Conservation (phyloP, 2,329 filamentous ascomycete genomes). For the Pseudogymnoascus verrucosus region DNA sequence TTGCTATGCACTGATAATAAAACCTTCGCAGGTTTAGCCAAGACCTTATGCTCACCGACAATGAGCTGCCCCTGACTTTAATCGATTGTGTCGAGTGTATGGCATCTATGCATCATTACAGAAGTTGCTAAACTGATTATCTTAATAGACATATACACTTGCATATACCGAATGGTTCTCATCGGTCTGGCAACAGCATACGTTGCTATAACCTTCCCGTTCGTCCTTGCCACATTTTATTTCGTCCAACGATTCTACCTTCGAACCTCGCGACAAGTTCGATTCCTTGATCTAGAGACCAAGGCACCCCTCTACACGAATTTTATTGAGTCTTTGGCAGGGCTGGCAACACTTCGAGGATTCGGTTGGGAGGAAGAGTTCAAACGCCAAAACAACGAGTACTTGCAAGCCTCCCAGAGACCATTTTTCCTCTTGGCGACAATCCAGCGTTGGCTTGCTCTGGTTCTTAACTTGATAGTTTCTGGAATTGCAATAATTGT, state of each 20-base stretch:
- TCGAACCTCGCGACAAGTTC: conserved; percentile 42
- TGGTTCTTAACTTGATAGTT: conserved; percentile 37
- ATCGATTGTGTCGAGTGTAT: conserved; percentile 12
- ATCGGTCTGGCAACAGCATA: conserved; percentile 28
- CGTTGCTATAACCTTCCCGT: conserved; percentile 20
- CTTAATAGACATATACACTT: neutral
- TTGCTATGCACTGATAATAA: neutral
- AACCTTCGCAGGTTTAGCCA: conserved; percentile 16
- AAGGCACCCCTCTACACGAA: conserved; percentile 39
- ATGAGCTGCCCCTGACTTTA: conserved; percentile 20
- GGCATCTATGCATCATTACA: neutral
- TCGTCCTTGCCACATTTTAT: conserved; percentile 15
- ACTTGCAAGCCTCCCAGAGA: conserved; percentile 35
- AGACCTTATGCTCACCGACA: conserved; percentile 24
- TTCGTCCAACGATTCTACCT: conserved; percentile 36
- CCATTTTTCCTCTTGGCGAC: conserved; percentile 38
- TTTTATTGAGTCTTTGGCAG: conserved; percentile 39
- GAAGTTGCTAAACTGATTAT: neutral
- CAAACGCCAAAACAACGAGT: conserved; percentile 10
- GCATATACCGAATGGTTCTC: conserved; percentile 28
- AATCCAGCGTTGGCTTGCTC: conserved; percentile 38
- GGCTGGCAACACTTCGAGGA: conserved; percentile 37
- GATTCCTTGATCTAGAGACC: conserved; percentile 39
- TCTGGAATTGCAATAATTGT: conserved; percentile 26
- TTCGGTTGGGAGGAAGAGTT: conserved; percentile 34